Evolutionary conservation across 2,329 filamentous ascomycete genomes (phyloP).

Genomic region (Penicillium thymicola): DNA sequence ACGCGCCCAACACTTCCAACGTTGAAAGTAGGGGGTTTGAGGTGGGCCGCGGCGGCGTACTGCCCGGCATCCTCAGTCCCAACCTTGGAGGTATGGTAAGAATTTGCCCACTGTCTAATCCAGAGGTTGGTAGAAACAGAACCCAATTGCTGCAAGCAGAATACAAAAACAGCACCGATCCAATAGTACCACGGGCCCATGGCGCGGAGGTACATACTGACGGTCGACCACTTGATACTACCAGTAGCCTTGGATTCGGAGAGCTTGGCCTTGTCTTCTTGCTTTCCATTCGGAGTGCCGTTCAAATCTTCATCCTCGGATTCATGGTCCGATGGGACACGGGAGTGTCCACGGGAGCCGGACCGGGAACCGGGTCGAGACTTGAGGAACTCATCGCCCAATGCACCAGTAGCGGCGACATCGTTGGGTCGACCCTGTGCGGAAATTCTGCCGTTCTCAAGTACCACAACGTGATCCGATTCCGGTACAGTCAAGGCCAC

Average conservation of each 20-base stretch:
- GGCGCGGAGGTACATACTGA: constrained; percentile 76
- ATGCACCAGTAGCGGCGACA: constrained; percentile 79
- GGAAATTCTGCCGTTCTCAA: constrained; percentile 80
- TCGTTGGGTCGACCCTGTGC: constrained; percentile 74
- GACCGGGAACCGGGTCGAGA: constrained; percentile 67
- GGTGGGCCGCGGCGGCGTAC: constrained; percentile 41
- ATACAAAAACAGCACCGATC: constrained; percentile 70
- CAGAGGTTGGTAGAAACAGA: constrained; percentile 87
- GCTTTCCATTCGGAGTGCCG: constrained; percentile 45
- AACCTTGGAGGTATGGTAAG: constrained; percentile 60
- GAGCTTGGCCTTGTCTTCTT: constrained; percentile 49
- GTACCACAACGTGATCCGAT: constrained; percentile 74
- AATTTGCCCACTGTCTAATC: constrained; percentile 94
- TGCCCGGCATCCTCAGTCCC: constrained; percentile 31
- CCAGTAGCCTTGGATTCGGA: constrained; percentile 79
- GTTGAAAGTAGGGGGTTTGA: constrained; percentile 39
- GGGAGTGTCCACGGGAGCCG: constrained; percentile 71
- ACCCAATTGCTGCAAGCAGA: constrained; percentile 77
- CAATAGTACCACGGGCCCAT: constrained; percentile 99
- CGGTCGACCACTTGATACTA: constrained; percentile 81
- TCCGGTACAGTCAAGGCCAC: constrained; percentile 79
- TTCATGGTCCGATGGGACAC: constrained; percentile 69
- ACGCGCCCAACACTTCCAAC: constrained; percentile 36
- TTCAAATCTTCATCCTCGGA: constrained; percentile 49
- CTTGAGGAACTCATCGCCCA: constrained; percentile 81